These are phyloP conservation scores for Colletotrichum sp. DNA, from an alignment of 2,329 filamentous ascomycete species.

Conservation along the genomic window DNA sequence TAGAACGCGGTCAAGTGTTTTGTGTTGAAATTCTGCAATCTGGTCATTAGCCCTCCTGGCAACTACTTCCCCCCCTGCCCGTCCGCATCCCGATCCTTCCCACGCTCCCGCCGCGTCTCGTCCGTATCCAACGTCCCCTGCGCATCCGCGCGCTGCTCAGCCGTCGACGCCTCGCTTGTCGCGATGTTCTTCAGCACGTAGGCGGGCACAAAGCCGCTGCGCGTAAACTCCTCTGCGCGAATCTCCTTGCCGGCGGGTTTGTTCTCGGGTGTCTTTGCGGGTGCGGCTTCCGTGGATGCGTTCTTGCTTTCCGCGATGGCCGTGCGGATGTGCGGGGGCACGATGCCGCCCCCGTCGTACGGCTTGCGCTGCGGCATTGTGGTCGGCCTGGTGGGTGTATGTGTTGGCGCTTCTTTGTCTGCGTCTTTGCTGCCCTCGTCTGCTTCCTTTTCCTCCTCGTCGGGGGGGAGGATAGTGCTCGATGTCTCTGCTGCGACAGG, in stretches of 20 bases:
- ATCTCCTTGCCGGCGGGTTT: background rate
- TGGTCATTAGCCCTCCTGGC: background rate
- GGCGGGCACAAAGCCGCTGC: background rate
- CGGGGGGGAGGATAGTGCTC: background rate
- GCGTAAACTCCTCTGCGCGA: background rate
- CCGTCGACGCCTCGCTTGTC: background rate
- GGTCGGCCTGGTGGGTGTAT: background rate
- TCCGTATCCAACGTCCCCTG: background rate
- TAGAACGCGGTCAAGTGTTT: background rate
- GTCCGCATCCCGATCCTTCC: background rate
- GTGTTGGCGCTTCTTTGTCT: background rate
- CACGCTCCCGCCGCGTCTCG: background rate
- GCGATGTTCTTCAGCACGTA: background rate
- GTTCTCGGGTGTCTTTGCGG: background rate
- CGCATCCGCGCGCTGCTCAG: background rate
- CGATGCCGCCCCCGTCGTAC: background rate
- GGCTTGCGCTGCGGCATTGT: background rate
- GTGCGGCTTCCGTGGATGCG: background rate
- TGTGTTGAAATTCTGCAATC: background rate
- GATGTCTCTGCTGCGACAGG: background rate
- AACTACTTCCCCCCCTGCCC: background rate
- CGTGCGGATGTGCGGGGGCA: background rate
- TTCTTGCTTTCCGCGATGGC: background rate
- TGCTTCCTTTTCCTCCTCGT: background rate
- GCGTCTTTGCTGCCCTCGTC: background rate